These are phyloP conservation scores for Carex arenaria DNA, from an alignment of 202 grass and related monocot genomes.

Conservation along the genomic window DNA sequence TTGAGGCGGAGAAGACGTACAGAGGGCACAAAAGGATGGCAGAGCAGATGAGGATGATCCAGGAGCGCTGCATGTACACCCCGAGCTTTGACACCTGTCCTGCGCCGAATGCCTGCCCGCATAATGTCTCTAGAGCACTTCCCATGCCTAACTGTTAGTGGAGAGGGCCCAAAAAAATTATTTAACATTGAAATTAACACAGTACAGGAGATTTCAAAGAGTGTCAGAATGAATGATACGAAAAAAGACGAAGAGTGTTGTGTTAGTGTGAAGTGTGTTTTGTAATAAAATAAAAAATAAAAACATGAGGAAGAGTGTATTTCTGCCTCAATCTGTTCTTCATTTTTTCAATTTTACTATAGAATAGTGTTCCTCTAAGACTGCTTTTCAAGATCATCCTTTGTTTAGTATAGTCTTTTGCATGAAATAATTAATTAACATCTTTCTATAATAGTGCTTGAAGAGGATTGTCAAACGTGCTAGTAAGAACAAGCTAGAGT, in stretches of 20 bases:
- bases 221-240: background rate
- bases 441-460: no score
- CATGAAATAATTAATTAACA: no score
- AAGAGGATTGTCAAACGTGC: no score
- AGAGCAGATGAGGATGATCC: slow-evolving; percentile 66
- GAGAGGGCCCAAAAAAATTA: background rate
- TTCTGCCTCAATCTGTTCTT: no score
- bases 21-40: slow-evolving; percentile 53
- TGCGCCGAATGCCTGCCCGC: slow-evolving; percentile 78
- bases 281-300: no score
- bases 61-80: slow-evolving; percentile 82
- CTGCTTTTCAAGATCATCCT: no score
- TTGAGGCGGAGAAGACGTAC: slow-evolving; percentile 43
- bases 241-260: background rate
- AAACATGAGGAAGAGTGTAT: no score
- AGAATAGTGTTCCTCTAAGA: no score
- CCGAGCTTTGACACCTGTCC: slow-evolving; percentile 73
- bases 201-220: background rate
- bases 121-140: slow-evolving; percentile 87
- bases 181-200: background rate
- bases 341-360: no score
- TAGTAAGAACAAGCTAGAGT: no score
- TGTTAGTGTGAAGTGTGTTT: no score
- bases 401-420: no score
- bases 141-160: slow-evolving; percentile 71